Evolutionary conservation across 768 basidiomycete species (phyloP), one percentile per base, ranked within the genome.

Genomic region (Suillus brevipes): DNA sequence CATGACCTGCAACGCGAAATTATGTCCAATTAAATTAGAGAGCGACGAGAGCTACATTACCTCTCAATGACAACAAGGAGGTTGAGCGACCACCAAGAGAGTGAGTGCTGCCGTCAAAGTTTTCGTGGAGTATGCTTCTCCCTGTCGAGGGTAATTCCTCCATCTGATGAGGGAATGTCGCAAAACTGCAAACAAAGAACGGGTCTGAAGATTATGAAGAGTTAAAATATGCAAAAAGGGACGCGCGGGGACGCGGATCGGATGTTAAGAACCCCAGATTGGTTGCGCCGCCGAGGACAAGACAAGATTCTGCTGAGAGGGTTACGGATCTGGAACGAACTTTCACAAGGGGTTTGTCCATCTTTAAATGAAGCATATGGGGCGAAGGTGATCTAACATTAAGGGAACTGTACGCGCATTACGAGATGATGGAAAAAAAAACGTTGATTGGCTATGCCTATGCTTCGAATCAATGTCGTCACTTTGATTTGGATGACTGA

Each of bases 121-220:
- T 42, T 23, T 42, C 64, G 25, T 63, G 60, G 60, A 72, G 69
- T 42, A 65, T 67, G 52, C 63, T 66, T 45, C 61, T 59, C 31
- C 68, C 38, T 2, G 69, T 62, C 18, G 66, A 66, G 23, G 62
- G 57, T 40, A 65, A 58, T 63, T 73, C 70, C 65, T 71, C 70
- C 74, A 75, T 75, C 53, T 47, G 62, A 60, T 1, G 72, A 67
- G 34, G 72, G 56, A 71, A 69, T 1, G 68, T 52, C n/a, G 40
- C 28, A 6, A 37, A 14, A 47, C 23, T 42, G 34, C 28, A 59
- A 12, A 18, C n/a, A 31, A 59, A 56, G 10, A 18, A 14, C 14
- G 58, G 3, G 7, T 38, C 20, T 58, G 4, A 58, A 58, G 25
- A 40, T 10, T 8, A 10, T 9, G 14, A 57, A 16, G 37, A 16